Evolutionary conservation across 2,329 filamentous ascomycete species (phyloP), one percentile per base, ranked within the genome.

Genomic region (Colletotrichum caudatum): DNA sequence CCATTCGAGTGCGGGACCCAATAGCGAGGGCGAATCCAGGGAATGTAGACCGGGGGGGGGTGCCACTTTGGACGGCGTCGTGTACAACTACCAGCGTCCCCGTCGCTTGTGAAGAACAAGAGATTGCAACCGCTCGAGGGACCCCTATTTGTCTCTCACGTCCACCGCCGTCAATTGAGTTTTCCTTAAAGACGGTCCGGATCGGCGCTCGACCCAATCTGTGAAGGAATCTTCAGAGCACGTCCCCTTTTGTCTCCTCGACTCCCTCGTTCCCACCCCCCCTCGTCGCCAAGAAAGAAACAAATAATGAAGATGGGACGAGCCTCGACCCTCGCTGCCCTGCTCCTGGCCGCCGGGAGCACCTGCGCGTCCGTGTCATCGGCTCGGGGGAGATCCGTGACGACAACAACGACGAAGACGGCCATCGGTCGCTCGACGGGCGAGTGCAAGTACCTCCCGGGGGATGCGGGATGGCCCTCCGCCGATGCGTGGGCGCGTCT

Each of bases 371-470:
- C 64, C 26, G 51, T 41, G 48, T 35, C 35, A 26, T 67, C 18
- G 11, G 50, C 39, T 50, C 8, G 16, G 23, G n/a, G 23, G 9
- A 33, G n/a, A 33, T 53, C 46, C 14, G 3, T 18, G 29, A n/a
- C 39, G 39, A 18, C 4, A 5, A 44, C 18, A 3, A 44, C 18
- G 41, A 18, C 39, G 39, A 39, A 4, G 12, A 41, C 39, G 16
- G 1, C 41, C 5, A n/a, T 46, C 44, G n/a, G 44, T 20, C 35
- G 33, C 57, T 46, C 64, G 64, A 51, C 64, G 33, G 8, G 41
- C 23, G 48, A 53, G 29, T 72, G 70, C 66, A 72, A 71, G n/a
- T 65, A 65, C 29, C 66, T 72, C 41, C 70, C 66, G 26, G 70
- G 70, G 20, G 70, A 72, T 35, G 60, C 39, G 8, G 70, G 66